A percentile compares a stretch with the other conserved stretches of the same genome.
phyloP scores from a whole-genome alignment of 495 filamentous ascomycete species.

The Xylaria cubensis region DNA sequence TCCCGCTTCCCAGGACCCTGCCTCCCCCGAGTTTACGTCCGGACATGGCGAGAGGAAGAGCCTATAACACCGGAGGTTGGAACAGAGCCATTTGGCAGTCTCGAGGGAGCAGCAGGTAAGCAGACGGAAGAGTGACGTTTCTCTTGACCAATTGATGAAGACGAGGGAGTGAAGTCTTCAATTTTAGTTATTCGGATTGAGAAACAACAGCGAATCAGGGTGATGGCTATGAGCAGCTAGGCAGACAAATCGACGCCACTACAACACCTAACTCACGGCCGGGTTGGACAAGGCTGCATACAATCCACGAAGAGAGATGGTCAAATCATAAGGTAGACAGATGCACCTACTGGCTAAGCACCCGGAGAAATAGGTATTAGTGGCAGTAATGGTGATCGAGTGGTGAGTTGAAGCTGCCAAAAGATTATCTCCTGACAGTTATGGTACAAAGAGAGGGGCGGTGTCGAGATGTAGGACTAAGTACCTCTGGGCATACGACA shows the following conservation, averaged over 20 bases:
- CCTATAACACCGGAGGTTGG: slow-evolving; percentile 19
- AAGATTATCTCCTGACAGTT: background rate
- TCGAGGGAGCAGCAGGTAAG: background rate
- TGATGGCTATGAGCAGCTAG: background rate
- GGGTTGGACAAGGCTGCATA: background rate
- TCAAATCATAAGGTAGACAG: slow-evolving; percentile 1
- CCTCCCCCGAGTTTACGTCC: slow-evolving; percentile 86
- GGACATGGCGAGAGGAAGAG: slow-evolving; percentile 62
- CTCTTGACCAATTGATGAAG: background rate
- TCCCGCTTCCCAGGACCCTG: slow-evolving; percentile 83
- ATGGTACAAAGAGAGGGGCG: background rate
- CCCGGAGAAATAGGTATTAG: background rate
- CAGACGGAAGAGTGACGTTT: background rate
- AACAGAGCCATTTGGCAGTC: slow-evolving; percentile 23
- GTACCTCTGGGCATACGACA: too few relatives aligned
- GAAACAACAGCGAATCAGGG: background rate
- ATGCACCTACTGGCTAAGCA: background rate
- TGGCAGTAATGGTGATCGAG: background rate
- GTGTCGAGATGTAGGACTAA: background rate
- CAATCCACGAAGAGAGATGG: background rate
- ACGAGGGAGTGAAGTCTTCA: background rate
- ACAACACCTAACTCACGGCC: background rate
- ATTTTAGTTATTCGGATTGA: background rate
- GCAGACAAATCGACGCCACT: background rate
- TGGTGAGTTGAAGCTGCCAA: background rate